phyloP scores from a whole-genome alignment of 306 rosid species.

The Quercus parvula region DNA sequence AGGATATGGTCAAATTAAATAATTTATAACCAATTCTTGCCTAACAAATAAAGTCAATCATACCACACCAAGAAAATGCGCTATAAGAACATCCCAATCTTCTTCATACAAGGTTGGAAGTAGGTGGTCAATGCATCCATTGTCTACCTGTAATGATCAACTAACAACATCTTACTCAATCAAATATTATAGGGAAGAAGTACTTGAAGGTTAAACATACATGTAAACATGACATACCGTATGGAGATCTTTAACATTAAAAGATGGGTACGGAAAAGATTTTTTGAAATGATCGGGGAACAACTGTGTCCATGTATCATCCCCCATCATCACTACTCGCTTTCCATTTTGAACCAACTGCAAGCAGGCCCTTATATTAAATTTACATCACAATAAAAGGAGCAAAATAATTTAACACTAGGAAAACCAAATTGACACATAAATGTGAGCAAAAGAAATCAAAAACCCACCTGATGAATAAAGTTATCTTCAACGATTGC shows the following conservation, averaged over 20 bases:
- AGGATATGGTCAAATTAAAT: background rate
- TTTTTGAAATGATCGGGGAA: constrained; percentile 82
- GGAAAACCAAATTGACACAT: constrained; percentile 1
- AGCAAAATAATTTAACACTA: background rate
- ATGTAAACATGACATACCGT: constrained; percentile 46
- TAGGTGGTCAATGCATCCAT: constrained; percentile 88
- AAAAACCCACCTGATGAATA: constrained; percentile 52
- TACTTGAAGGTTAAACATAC: constrained; percentile 5
- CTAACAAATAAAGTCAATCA: constrained; percentile 8
- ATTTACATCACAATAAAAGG: constrained; percentile 1
- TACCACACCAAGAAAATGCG: constrained; percentile 99
- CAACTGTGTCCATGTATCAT: constrained; percentile 96
- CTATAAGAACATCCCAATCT: constrained; percentile 95
- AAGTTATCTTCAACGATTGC: constrained; percentile 86
- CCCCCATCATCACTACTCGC: constrained; percentile 96
- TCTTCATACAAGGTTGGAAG: constrained; percentile 75
- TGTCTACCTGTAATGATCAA: constrained; percentile 64
- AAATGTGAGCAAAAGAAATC: background rate
- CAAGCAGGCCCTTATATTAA: constrained; percentile 13
- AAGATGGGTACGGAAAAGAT: constrained; percentile 85
- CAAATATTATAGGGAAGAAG: constrained; percentile 11
- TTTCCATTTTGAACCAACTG: constrained; percentile 92
- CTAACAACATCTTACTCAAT: constrained; percentile 8
- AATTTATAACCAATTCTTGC: background rate
- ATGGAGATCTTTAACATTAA: constrained; percentile 93